Evolutionary conservation across 2,329 filamentous ascomycete species (phyloP).

Genomic region (Pseudocercospora eumusae): DNA sequence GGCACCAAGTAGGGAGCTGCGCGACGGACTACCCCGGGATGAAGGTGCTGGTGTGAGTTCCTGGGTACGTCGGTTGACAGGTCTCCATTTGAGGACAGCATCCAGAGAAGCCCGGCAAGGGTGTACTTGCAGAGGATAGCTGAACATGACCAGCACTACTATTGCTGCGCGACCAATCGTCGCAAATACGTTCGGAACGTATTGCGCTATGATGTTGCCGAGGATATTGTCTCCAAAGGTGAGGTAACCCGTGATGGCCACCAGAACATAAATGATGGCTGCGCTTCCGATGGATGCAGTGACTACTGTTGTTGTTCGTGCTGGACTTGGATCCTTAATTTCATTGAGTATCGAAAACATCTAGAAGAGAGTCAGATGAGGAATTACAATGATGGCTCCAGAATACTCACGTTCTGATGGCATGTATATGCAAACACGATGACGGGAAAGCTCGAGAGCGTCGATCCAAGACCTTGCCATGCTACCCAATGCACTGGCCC

Average conservation of each 20-base stretch:
- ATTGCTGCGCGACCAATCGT: slow-evolving; percentile 95
- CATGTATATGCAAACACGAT: slow-evolving; percentile 99
- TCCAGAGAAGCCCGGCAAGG: slow-evolving; percentile 94
- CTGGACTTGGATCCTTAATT: slow-evolving; percentile 79
- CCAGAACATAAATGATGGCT: slow-evolving; percentile 82
- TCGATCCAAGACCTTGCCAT: slow-evolving; percentile 76
- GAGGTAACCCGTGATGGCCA: slow-evolving; percentile 92
- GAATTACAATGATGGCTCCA: background rate
- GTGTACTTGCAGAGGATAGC: slow-evolving; percentile 91
- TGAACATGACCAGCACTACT: slow-evolving; percentile 93
- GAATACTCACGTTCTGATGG: slow-evolving; percentile 79
- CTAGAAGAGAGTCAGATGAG: slow-evolving; percentile 48
- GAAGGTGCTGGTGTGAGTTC: slow-evolving; percentile 34
- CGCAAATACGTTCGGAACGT: slow-evolving; percentile 73
- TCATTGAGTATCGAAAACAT: slow-evolving; percentile 99
- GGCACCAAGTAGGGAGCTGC: slow-evolving; percentile 32
- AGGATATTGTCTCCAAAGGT: slow-evolving; percentile 88
- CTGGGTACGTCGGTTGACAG: slow-evolving; percentile 40
- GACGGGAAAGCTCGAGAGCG: slow-evolving; percentile 84
- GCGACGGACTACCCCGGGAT: slow-evolving; percentile 34
- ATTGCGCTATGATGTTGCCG: slow-evolving; percentile 94
- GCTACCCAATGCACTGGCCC: slow-evolving; percentile 73
- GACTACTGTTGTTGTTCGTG: slow-evolving; percentile 76
- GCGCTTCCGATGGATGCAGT: slow-evolving; percentile 82
- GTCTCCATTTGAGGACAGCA: slow-evolving; percentile 91